phyloP scores from a whole-genome alignment of 805 yeast species.

The Monosporozyma siamensis region DNA sequence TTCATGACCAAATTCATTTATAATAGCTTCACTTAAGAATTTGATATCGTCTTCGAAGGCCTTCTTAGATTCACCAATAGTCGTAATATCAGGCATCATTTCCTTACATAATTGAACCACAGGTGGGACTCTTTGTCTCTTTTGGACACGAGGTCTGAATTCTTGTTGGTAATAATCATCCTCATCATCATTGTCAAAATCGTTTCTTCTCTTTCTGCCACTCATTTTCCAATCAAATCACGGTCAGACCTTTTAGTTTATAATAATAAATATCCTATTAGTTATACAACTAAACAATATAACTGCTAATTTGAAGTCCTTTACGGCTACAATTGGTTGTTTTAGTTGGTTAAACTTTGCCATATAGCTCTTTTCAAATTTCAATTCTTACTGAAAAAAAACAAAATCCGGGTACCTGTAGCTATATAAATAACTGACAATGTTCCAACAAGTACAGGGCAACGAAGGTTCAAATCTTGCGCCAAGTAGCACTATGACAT shows the following conservation, averaged over 20 bases:
- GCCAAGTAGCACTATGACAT: too few species aligned
- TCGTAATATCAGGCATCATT: slow-evolving; percentile 42
- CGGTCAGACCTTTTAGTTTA: too few species aligned
- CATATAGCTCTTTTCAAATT: slow-evolving; percentile 1
- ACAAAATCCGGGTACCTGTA: slow-evolving; percentile 1
- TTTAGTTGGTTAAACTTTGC: too few species aligned
- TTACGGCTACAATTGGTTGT: too few species aligned
- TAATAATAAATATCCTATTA: too few species aligned
- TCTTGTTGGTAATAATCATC: slow-evolving; percentile 27
- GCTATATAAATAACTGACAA: not conserved
- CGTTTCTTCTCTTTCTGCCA: slow-evolving; percentile 14
- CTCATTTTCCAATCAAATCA: too few species aligned
- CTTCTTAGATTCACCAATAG: slow-evolving; percentile 47
- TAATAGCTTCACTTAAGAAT: slow-evolving; percentile 57
- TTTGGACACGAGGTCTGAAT: slow-evolving; percentile 25
- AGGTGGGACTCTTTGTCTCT: slow-evolving; percentile 36
- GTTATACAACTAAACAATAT: too few species aligned
- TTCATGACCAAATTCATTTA: slow-evolving; percentile 54
- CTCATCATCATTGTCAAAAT: slow-evolving; percentile 15
- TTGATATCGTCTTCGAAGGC: slow-evolving; percentile 54
- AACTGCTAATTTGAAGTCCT: too few species aligned
- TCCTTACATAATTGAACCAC: slow-evolving; percentile 38
- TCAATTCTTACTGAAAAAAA: not conserved
- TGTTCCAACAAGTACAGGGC: too few species aligned
- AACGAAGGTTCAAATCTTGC: too few species aligned